Evolutionary conservation across 805 yeast genomes (phyloP).

Genomic region (Saccharomyces paradoxus): DNA sequence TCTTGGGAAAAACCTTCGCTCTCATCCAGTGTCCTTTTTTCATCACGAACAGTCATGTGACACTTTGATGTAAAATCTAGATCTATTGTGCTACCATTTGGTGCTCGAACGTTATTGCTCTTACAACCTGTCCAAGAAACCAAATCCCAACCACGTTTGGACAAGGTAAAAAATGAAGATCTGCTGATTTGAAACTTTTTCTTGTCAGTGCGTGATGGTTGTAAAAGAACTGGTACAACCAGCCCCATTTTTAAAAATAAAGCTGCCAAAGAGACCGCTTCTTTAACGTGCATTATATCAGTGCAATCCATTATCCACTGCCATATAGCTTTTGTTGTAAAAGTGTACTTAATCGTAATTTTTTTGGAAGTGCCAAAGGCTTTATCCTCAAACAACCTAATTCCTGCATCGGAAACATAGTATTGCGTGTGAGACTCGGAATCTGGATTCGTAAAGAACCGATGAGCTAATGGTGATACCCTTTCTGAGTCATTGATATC

Average conservation of each 20-base stretch:
- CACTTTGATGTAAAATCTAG: slow-evolving; percentile 1
- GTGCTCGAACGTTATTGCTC: slow-evolving; percentile 3
- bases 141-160: slow-evolving; percentile 35
- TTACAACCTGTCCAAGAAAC: slow-evolving; percentile 22
- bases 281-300: slow-evolving; percentile 47
- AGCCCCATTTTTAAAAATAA: slow-evolving; percentile 41
- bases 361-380: slow-evolving; percentile 26
- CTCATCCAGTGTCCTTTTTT: slow-evolving; percentile 1
- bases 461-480: slow-evolving; percentile 62
- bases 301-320: slow-evolving; percentile 93
- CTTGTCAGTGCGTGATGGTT: slow-evolving; percentile 31
- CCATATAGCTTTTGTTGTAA: slow-evolving; percentile 68
- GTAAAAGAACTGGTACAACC: slow-evolving; percentile 36
- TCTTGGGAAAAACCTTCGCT: neutral
- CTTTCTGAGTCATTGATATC: slow-evolving; percentile 18
- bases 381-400: slow-evolving; percentile 46
- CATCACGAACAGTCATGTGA: slow-evolving; percentile 12
- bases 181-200: slow-evolving; percentile 29
- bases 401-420: slow-evolving; percentile 57
- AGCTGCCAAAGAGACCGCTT: slow-evolving; percentile 46
- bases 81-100: slow-evolving; percentile 1
- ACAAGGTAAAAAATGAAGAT: slow-evolving; percentile 38
- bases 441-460: slow-evolving; percentile 80
- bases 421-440: slow-evolving; percentile 77
- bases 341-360: slow-evolving; percentile 35